Evolutionary conservation across 1,284 basidiomycete species (phyloP), one percentile per base, ranked within the genome.

Genomic region (Binderoboletus segoi): DNA sequence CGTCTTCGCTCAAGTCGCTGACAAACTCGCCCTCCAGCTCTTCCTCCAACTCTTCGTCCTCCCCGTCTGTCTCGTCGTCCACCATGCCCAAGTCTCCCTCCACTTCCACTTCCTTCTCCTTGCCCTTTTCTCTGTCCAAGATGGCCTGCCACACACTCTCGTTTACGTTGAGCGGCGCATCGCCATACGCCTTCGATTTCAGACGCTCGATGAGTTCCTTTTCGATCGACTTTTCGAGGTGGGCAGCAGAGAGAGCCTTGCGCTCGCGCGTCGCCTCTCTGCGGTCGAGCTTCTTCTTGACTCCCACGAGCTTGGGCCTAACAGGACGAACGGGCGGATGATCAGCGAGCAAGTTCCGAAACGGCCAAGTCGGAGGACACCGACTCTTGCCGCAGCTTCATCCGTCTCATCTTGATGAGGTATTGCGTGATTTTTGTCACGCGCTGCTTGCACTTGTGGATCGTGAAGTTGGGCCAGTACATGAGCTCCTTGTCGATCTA

Each of bases 401-500:
- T 77, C 42, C 93, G 86, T 57, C 97, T 83, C 92, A 99, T 95
- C 80, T 98, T 97, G 76, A 99, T 98, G 61, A 99, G 84, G 71
- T 98, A 99, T 74, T 99, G 97, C 0, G 96, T 99, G 66, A 99
- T 98, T 79, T 98, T 99, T 18, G 97, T 99, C 38, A 98, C 83
- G 50, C 97, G 86, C 77, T 99, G 97, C 80, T 99, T 99, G 82
- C 96, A 98, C 77, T 98, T 98, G 80, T 99, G 97, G 57, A 94
- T 92, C 54, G 89, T 88, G 73, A 97, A 99, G 67, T 95, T 96
- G 12, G 96, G 96, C 97, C 97, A 99, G 75, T 98, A 95, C 45
- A 95, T 84, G 62, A 99, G 83, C 70, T 98, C 94, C 61, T 85
- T 85, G 80, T 99, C 97, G 67, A 98, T 96, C 93, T 97, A 62